A percentile compares a stretch with the other conserved stretches of the same genome.
These are phyloP conservation scores for Fulvia fulva DNA, from an alignment of 2,329 filamentous ascomycete species.

Conservation along the genomic window DNA sequence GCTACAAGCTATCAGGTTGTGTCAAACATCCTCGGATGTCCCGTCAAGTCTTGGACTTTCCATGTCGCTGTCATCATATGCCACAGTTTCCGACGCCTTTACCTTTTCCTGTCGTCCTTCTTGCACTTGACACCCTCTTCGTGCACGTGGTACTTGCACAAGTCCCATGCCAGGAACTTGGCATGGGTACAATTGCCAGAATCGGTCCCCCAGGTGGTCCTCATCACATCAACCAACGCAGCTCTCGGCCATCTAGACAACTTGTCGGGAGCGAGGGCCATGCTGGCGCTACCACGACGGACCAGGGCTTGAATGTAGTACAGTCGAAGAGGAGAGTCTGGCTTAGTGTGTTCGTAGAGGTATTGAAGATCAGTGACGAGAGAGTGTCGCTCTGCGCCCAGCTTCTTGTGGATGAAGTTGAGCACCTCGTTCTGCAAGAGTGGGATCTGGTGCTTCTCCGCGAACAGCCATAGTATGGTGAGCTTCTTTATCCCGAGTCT, in stretches of 20 bases:
- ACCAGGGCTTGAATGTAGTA: not conserved
- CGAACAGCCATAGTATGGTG: conserved; percentile 8
- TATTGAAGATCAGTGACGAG: not conserved
- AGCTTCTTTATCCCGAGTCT: not conserved
- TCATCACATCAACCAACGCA: not conserved
- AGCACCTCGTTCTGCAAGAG: not conserved
- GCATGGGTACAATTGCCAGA: not conserved
- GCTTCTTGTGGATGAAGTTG: not conserved
- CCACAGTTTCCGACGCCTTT: too few species aligned
- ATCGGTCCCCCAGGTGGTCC: not conserved
- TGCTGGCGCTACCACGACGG: not conserved
- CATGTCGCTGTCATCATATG: too few species aligned
- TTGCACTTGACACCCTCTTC: conserved; percentile 5
- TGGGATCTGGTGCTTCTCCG: conserved; percentile 11
- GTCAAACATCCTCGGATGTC: not conserved
- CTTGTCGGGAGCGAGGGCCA: not conserved
- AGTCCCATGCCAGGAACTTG: not conserved
- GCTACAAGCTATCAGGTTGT: not conserved
- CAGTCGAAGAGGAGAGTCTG: not conserved
- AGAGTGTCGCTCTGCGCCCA: not conserved
- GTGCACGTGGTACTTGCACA: conserved; percentile 5
- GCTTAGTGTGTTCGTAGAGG: conserved; percentile 8
- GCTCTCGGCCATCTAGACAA: not conserved
- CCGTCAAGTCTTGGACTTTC: too few species aligned
- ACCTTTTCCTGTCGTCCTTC: not conserved